A percentile compares a stretch with the other conserved stretches of the same genome.
Evolutionary conservation across 495 filamentous ascomycete species (phyloP).

Genomic region (Penicillium roqueforti): DNA sequence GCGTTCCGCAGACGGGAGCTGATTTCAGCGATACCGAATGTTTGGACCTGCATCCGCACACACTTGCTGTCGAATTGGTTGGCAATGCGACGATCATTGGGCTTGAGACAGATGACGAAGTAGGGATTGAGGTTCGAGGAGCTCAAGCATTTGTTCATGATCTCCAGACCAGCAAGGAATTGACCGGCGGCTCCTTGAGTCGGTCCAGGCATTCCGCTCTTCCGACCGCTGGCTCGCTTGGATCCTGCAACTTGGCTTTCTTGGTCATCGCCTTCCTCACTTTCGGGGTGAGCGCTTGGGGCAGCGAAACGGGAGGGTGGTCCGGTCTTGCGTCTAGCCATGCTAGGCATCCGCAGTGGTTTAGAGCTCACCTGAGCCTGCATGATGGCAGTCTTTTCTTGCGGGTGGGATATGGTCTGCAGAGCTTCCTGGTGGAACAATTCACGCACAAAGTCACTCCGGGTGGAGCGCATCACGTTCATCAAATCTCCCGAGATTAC

Average conservation of each 20-base stretch:
- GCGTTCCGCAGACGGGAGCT: slow-evolving; percentile 87
- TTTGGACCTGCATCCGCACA: slow-evolving; percentile 89
- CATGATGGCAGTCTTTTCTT: slow-evolving; percentile 86
- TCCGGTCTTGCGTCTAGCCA: slow-evolving; percentile 70
- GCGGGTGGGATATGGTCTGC: slow-evolving; percentile 83
- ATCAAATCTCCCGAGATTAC: slow-evolving; percentile 93
- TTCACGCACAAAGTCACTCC: slow-evolving; percentile 80
- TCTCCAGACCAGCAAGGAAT: slow-evolving; percentile 84
- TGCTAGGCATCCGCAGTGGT: slow-evolving; percentile 85
- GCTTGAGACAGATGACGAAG: slow-evolving; percentile 95
- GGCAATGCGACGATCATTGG: slow-evolving; percentile 93
- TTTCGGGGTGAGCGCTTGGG: slow-evolving; percentile 33
- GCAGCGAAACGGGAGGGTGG: slow-evolving; percentile 36
- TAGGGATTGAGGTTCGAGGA: slow-evolving; percentile 83
- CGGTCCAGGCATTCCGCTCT: slow-evolving; percentile 40
- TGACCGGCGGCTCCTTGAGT: slow-evolving; percentile 88
- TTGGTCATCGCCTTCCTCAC: slow-evolving; percentile 53
- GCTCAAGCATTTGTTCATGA: slow-evolving; percentile 77
- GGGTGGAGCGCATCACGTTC: slow-evolving; percentile 86
- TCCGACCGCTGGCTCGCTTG: slow-evolving; percentile 31
- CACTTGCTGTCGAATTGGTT: slow-evolving; percentile 99
- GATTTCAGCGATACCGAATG: slow-evolving; percentile 94
- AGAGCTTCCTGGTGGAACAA: slow-evolving; percentile 92
- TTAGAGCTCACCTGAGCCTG: slow-evolving; percentile 95
- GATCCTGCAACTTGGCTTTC: slow-evolving; percentile 45